Conservation (phyloP, 805 yeast species). For the Candida tallmaniae region DNA sequence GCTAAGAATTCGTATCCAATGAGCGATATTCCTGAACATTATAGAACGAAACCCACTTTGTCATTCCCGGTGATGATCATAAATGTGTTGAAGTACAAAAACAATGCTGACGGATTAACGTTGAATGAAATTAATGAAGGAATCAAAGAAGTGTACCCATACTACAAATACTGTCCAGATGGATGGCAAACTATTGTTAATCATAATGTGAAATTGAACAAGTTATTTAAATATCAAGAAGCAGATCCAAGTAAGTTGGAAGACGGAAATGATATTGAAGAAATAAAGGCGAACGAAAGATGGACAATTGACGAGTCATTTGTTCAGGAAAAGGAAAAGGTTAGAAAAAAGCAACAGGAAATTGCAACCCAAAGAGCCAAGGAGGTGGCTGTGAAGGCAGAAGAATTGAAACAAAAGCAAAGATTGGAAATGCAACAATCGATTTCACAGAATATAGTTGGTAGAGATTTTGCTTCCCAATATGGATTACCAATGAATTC, state of each 20-base stretch:
- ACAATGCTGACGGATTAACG: slow-evolving; percentile 65
- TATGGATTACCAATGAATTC: slow-evolving; percentile 19
- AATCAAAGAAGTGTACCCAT: slow-evolving; percentile 84
- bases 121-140: slow-evolving; percentile 72
- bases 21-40: slow-evolving; percentile 88
- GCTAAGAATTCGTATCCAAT: slow-evolving; percentile 63
- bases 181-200: slow-evolving; percentile 97
- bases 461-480: slow-evolving; percentile 19
- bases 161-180: slow-evolving; percentile 88
- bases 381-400: slow-evolving; percentile 49
- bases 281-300: slow-evolving; percentile 52
- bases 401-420: slow-evolving; percentile 46
- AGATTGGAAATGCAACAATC: slow-evolving; percentile 28
- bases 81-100: slow-evolving; percentile 65
- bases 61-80: slow-evolving; percentile 81
- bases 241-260: not conserved
- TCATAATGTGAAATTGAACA: slow-evolving; percentile 83
- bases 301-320: slow-evolving; percentile 91
- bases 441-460: slow-evolving; percentile 19
- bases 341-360: slow-evolving; percentile 59
- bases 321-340: slow-evolving; percentile 75
- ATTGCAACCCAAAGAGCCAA: slow-evolving; percentile 56
- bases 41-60: slow-evolving; percentile 75
- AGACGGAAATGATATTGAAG: slow-evolving; percentile 43
- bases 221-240: slow-evolving; percentile 52